Evolutionary conservation across 2,329 filamentous ascomycete species (phyloP), one percentile per base, ranked within the genome.

Genomic region (Alternaria sp.): DNA sequence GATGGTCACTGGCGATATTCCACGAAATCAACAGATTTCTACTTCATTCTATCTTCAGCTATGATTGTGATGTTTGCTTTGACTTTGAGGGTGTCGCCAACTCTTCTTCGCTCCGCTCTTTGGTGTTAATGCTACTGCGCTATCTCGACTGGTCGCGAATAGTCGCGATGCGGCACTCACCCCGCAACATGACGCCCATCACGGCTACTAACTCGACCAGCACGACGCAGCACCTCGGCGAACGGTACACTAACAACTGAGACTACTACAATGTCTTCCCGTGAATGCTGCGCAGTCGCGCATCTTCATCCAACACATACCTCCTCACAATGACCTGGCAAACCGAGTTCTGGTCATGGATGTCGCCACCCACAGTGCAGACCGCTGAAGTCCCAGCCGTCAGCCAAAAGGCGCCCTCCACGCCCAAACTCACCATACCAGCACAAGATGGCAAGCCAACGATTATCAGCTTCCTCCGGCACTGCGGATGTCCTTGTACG

Each of bases 401-500:
- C 28, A 88, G 87, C 64, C 76, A 83, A 32, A 81, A 83, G 64
- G 89, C 89, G 1, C 90, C 89, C 1, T 82, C 81, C 6, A 83
- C 86, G 26, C 67, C 82, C 25, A 82, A 84, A 62, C 80, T 92
- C 6, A 73, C 75, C 8, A 77, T 91, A n/a, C 85, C 86, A 1
- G 79, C 82, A 1, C 78, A 82, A 23, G 70, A 81, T 68, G 77
- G 77, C 23, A 88, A 86, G 69, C 87, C 88, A 1, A 87, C 85
- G 0, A 75, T 93, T 2, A 79, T 93, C 19, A 85, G 88, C 15
- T 93, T 93, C 72, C 83, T 93, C 6, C 84, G 91, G 32, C 90
- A 93, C 76, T 93, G 90, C 75, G 91, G 90, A 32, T 92, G 90
- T 80, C 90, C 90, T 11, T 92, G 90, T 91, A 85, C 74, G 85